phyloP scores from a whole-genome alignment of 2,329 filamentous ascomycete species.

The Colletotrichum costaricense region DNA sequence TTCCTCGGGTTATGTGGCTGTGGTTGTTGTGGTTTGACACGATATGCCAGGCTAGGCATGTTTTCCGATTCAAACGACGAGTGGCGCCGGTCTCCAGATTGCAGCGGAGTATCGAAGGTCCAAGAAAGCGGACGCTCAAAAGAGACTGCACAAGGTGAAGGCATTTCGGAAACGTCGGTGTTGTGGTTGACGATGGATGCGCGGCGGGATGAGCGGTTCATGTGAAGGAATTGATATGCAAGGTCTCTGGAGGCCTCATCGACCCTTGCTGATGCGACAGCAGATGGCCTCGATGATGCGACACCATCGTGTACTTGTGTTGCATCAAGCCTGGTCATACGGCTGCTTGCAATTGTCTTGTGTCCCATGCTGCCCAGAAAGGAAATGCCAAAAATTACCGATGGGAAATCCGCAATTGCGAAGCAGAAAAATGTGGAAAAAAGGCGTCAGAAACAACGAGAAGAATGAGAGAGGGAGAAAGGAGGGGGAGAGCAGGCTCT shows the following conservation, averaged over 20 bases:
- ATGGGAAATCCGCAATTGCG: constrained; percentile 6
- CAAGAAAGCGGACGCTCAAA: background rate
- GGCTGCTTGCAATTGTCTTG: background rate
- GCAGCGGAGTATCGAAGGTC: background rate
- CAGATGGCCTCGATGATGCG: background rate
- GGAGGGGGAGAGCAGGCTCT: background rate
- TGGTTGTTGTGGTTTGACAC: background rate
- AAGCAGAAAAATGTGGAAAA: background rate
- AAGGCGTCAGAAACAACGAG: background rate
- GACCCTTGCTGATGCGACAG: background rate
- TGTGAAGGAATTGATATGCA: constrained; percentile 16
- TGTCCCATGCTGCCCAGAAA: constrained; percentile 6
- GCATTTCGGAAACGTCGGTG: background rate
- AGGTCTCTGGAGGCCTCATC: constrained; percentile 23
- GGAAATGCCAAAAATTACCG: background rate
- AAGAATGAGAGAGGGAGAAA: background rate
- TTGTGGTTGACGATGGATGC: background rate
- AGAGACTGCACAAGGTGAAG: background rate
- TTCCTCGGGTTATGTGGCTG: constrained; percentile 1
- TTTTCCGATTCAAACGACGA: constrained; percentile 1
- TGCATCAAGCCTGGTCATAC: background rate
- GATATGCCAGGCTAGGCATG: background rate
- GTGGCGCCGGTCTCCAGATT: background rate
- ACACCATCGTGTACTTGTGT: background rate
- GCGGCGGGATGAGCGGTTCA: constrained; percentile 7